These are phyloP conservation scores for Excoecaria agallocha DNA, from an alignment of 345 rosid species.

Conservation along the genomic window DNA sequence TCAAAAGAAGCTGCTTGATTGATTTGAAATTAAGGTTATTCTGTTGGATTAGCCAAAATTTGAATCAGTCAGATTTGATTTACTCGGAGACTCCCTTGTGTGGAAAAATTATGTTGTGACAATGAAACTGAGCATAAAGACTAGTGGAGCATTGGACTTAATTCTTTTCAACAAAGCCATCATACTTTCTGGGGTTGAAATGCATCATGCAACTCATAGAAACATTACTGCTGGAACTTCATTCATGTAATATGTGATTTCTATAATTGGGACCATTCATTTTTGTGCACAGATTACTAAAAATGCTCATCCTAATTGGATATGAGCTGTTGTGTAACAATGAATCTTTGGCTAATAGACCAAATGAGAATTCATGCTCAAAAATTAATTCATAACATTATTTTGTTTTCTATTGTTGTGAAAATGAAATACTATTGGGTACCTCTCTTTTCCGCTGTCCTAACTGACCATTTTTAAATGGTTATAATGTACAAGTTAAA, in stretches of 20 bases:
- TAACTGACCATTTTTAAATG: conserved; percentile 1
- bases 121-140: not conserved
- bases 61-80: not conserved
- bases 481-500: conserved; percentile 4
- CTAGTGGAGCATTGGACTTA: not conserved
- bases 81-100: not conserved
- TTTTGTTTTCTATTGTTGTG: not conserved
- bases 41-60: not conserved
- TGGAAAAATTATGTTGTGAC: not conserved
- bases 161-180: not conserved
- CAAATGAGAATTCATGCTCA: not conserved
- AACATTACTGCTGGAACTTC: not conserved
- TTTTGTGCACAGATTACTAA: not conserved
- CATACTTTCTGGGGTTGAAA: not conserved
- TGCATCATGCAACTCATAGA: not conserved
- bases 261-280: not conserved
- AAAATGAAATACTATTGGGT: not conserved
- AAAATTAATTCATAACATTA: not conserved
- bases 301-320: not conserved
- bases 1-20: not conserved
- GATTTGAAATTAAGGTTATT: not conserved
- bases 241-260: not conserved
- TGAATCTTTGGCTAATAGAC: not conserved
- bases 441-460: not conserved
- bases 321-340: not conserved